Conservation (phyloP, 805 yeast genomes). For the Metschnikowia santaceciliae region DNA sequence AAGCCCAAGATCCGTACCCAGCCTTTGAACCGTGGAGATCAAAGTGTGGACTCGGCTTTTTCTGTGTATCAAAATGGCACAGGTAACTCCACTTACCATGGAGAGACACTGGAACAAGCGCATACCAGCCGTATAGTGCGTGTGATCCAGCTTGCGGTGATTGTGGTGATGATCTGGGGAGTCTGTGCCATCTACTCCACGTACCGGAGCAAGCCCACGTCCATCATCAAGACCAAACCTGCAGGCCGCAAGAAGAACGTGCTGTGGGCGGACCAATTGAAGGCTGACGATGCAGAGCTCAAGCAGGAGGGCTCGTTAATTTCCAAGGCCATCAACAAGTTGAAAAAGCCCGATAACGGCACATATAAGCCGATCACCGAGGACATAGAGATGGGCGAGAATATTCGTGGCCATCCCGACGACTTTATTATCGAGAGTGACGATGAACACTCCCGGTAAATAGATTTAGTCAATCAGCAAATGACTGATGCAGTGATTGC, state of each 20-base stretch:
- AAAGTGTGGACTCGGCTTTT: too few species aligned
- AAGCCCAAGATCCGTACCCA: constrained; percentile 14
- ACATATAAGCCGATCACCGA: constrained; percentile 24
- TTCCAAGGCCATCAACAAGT: constrained; percentile 31
- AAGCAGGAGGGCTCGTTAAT: constrained; percentile 29
- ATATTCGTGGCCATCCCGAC: constrained; percentile 21
- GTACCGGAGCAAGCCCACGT: constrained; percentile 37
- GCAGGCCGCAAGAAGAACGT: constrained; percentile 40
- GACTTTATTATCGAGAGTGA: constrained; percentile 49
- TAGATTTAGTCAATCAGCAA: too few species aligned
- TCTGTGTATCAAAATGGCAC: not conserved
- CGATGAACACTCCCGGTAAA: constrained; percentile 29
- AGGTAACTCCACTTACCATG: not conserved
- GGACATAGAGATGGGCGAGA: constrained; percentile 41
- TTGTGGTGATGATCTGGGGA: constrained; percentile 39
- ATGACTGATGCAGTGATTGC: too few species aligned
- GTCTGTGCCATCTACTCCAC: constrained; percentile 35
- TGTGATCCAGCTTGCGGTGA: constrained; percentile 37
- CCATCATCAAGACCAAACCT: constrained; percentile 36
- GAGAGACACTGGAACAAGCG: not conserved
- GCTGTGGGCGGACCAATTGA: constrained; percentile 46
- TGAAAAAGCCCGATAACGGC: constrained; percentile 27
- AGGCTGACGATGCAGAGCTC: constrained; percentile 26
- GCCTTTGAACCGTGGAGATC: not conserved
- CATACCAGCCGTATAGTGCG: constrained; percentile 28